phyloP scores from a whole-genome alignment of 805 yeast species.

The Wickerhamiella alocasiicola region DNA sequence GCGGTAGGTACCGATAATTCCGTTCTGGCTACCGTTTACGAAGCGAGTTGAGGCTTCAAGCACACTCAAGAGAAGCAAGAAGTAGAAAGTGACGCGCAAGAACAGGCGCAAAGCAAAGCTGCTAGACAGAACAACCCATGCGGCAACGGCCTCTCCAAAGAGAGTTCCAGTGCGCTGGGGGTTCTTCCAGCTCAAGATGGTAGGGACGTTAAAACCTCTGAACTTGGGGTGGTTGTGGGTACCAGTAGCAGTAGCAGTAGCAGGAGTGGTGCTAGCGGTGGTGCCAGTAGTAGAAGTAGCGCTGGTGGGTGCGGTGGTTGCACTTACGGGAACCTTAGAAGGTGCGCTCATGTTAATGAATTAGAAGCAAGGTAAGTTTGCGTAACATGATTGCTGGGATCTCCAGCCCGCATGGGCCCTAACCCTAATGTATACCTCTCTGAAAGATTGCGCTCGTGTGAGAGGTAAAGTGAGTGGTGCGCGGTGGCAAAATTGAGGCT shows the following conservation, averaged over 20 bases:
- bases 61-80: conserved; percentile 50
- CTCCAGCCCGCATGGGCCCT: too few relatives aligned
- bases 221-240: conserved; percentile 9
- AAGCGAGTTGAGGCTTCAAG: conserved; percentile 68
- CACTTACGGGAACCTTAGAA: not conserved
- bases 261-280: not conserved
- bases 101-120: conserved; percentile 24
- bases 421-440: too few relatives aligned
- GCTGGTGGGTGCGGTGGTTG: too few relatives aligned
- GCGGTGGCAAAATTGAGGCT: too few relatives aligned
- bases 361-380: too few relatives aligned
- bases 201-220: conserved; percentile 23
- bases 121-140: conserved; percentile 33
- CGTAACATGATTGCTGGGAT: too few relatives aligned
- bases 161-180: conserved; percentile 69
- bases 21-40: conserved; percentile 51
- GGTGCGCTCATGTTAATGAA: too few relatives aligned
- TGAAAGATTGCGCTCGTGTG: too few relatives aligned
- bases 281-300: not conserved
- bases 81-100: conserved; percentile 38
- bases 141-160: conserved; percentile 38
- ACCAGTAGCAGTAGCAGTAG: conserved; percentile 1
- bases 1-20: conserved; percentile 65
- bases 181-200: conserved; percentile 58
- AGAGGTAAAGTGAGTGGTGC: too few relatives aligned